Conservation (phyloP, 2,329 filamentous ascomycete species). For the Periconia macrospinosa region DNA sequence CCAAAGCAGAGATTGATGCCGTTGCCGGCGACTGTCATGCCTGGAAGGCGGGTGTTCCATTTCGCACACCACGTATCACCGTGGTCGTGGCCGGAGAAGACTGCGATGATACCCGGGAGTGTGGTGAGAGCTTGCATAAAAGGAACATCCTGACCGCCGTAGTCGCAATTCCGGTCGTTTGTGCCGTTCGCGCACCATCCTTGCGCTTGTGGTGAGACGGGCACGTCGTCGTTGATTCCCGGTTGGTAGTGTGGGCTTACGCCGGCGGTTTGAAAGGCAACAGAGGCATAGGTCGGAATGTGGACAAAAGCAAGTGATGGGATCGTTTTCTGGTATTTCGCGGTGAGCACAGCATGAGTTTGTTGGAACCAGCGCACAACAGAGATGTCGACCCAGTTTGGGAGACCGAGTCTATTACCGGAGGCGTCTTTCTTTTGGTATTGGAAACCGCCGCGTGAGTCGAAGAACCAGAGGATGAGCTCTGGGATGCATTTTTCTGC, state of each 20-base stretch:
- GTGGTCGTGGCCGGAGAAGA: conserved; percentile 68
- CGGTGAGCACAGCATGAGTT: conserved; percentile 7
- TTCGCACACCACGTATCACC: conserved; percentile 38
- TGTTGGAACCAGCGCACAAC: conserved; percentile 5
- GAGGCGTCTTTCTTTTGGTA: conserved; percentile 8
- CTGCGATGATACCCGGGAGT: conserved; percentile 45
- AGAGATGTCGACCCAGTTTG: conserved; percentile 4
- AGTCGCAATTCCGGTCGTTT: conserved; percentile 24
- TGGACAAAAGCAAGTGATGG: conserved; percentile 57
- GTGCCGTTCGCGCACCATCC: conserved; percentile 10
- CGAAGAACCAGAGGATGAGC: conserved; percentile 71
- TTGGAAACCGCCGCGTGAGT: conserved; percentile 35
- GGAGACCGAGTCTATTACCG: conserved; percentile 3
- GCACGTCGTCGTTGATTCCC: conserved; percentile 34
- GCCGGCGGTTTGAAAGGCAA: conserved; percentile 46
- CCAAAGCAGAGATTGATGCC: conserved; percentile 57
- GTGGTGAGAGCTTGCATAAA: conserved; percentile 64
- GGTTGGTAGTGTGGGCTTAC: conserved; percentile 48
- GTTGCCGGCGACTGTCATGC: conserved; percentile 41
- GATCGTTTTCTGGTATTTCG: conserved; percentile 24
- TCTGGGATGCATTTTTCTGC: conserved; percentile 14
- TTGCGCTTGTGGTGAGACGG: conserved; percentile 36
- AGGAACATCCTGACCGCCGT: conserved; percentile 52
- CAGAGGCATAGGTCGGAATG: conserved; percentile 41
- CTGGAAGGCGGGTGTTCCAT: conserved; percentile 28